Conservation (phyloP, 495 filamentous ascomycete species). For the Aspergillus nanangensis region DNA sequence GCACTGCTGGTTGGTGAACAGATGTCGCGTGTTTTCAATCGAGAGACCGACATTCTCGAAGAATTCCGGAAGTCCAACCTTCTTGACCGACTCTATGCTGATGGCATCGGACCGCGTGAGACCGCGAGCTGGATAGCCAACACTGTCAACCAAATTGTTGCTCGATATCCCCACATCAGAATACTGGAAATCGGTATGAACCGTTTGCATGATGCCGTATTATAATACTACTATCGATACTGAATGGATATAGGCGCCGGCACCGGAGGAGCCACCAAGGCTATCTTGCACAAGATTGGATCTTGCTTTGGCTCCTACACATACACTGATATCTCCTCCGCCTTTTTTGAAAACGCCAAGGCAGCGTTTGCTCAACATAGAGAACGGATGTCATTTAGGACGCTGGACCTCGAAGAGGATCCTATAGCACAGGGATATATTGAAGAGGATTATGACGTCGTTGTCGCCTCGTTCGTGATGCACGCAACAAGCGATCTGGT, state of each 20-base stretch:
- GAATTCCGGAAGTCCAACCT: no score
- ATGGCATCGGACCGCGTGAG: neutral
- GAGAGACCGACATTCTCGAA: neutral
- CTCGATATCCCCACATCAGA: neutral
- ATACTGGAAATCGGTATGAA: neutral
- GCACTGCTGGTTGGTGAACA: neutral
- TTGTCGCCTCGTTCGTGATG: conserved; percentile 12
- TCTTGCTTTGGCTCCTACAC: neutral
- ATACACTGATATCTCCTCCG: conserved; percentile 9
- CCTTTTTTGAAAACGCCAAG: conserved; percentile 1
- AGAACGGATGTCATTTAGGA: neutral
- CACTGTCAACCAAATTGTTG: neutral
- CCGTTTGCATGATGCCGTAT: neutral
- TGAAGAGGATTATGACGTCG: conserved; percentile 20
- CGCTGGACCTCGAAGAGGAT: conserved; percentile 20
- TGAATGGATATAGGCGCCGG: neutral
- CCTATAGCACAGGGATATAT: conserved; percentile 9
- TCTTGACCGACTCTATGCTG: neutral
- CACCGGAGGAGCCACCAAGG: neutral
- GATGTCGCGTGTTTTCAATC: neutral
- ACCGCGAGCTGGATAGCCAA: neutral
- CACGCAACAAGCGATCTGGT: neutral
- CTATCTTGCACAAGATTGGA: neutral
- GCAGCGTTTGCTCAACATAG: neutral
- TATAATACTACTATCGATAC: neutral